Percentiles rank a stretch among this genome's conserved stretches.
Conservation (phyloP, 1,284 basidiomycete species). For the Moesziomyces antarcticus region DNA sequence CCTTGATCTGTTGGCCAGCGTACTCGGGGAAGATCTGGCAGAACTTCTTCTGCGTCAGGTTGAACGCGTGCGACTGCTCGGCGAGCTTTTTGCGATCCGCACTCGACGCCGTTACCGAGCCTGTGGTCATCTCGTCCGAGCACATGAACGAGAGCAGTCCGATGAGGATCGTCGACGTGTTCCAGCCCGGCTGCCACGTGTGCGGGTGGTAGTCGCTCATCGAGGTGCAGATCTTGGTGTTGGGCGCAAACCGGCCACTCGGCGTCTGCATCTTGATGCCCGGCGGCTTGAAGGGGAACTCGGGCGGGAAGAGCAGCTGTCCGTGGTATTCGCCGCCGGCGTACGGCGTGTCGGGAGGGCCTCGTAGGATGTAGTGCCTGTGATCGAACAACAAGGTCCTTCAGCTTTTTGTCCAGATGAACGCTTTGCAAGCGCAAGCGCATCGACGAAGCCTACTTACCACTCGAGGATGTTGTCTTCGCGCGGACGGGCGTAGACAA, state of each 20-base stretch:
- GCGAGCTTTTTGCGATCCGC: conserved; percentile 83
- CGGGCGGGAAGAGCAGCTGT: conserved; percentile 74
- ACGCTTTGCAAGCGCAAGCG: too few species aligned
- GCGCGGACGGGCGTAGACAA: conserved; percentile 90
- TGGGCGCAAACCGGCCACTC: conserved; percentile 89
- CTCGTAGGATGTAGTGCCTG: conserved; percentile 75
- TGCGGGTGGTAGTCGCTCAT: conserved; percentile 80
- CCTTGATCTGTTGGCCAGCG: conserved; percentile 24
- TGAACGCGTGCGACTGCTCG: conserved; percentile 83
- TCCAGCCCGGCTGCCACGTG: conserved; percentile 90
- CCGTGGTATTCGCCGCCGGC: conserved; percentile 92
- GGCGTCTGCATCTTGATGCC: conserved; percentile 98
- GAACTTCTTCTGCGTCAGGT: conserved; percentile 82
- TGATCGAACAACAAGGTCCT: background rate
- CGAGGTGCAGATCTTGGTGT: conserved; percentile 80
- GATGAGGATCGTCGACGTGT: conserved; percentile 92
- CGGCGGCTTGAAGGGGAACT: conserved; percentile 75
- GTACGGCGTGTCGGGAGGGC: conserved; percentile 90
- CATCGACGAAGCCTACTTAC: conserved; percentile 37
- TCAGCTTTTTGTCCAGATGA: background rate
- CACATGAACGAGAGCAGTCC: conserved; percentile 95
- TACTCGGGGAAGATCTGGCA: conserved; percentile 64
- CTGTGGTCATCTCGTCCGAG: conserved; percentile 94
- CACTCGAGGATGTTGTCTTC: conserved; percentile 87
- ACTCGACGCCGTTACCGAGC: conserved; percentile 83